These are phyloP conservation scores for Hypoxylon sp. DNA, from an alignment of 2,329 filamentous ascomycete species.

Conservation along the genomic window DNA sequence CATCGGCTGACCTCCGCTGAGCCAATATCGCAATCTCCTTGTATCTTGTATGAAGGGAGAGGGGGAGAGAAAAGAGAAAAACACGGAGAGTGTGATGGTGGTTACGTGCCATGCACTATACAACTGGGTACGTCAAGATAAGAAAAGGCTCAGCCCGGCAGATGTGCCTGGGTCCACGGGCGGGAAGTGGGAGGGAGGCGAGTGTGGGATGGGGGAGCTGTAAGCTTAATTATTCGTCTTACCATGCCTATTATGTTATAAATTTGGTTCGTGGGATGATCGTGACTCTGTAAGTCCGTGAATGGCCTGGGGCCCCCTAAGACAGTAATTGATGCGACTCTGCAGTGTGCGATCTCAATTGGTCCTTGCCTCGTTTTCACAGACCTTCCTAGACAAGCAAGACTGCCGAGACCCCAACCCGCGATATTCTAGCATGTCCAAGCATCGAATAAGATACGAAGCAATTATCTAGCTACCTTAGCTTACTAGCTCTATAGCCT, in stretches of 20 bases:
- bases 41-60: conserved; percentile 20
- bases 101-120: conserved; percentile 18
- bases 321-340: conserved; percentile 23
- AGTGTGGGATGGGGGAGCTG: background rate
- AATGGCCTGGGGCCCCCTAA: conserved; percentile 17
- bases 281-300: background rate
- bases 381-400: conserved; percentile 49
- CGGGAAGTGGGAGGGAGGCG: conserved; percentile 6
- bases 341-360: conserved; percentile 15
- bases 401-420: conserved; percentile 33
- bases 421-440: conserved; percentile 29
- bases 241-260: conserved; percentile 18
- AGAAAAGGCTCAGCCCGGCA: conserved; percentile 32
- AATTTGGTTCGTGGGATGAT: conserved; percentile 17
- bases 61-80: background rate
- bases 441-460: conserved; percentile 26
- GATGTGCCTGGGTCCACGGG: conserved; percentile 15
- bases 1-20: conserved; percentile 39
- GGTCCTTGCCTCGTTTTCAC: conserved; percentile 21
- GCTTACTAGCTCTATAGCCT: conserved; percentile 18
- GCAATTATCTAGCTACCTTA: conserved; percentile 8
- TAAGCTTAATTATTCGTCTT: conserved; percentile 15
- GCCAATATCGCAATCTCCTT: conserved; percentile 38
- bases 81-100: conserved; percentile 6
- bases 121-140: conserved; percentile 29